phyloP scores from a whole-genome alignment of 169 alveolate genomes.

The Plasmodium cynomolgi region DNA sequence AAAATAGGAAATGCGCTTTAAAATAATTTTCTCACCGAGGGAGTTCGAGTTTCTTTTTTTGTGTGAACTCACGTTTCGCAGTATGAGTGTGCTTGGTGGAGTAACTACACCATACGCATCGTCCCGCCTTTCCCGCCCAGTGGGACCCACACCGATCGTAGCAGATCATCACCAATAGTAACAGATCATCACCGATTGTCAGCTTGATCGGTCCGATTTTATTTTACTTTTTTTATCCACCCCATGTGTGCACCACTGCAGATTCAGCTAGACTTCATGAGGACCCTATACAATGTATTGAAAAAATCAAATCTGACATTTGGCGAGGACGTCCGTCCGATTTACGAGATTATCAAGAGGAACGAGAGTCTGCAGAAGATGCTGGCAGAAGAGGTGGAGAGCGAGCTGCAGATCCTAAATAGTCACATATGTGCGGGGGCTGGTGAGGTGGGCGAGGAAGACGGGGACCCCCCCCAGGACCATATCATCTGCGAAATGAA shows the following conservation, averaged over 20 bases:
- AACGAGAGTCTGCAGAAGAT: not conserved
- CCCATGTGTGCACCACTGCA: not conserved
- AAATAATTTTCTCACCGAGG: not conserved
- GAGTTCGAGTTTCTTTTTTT: not conserved
- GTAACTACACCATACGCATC: not conserved
- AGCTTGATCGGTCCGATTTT: not conserved
- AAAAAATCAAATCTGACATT: conserved; percentile 10
- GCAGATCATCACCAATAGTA: too few relatives aligned
- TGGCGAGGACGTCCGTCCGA: not conserved
- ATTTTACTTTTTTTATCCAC: not conserved
- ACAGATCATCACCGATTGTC: not conserved
- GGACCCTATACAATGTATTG: conserved; percentile 14
- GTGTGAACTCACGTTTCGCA: not conserved
- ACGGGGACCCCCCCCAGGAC: not conserved
- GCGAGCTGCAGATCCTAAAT: not conserved
- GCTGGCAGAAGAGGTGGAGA: not conserved
- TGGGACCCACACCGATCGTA: not conserved
- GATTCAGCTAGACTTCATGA: conserved; percentile 48
- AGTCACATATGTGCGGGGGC: not conserved
- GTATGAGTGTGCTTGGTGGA: not conserved
- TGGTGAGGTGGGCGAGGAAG: not conserved
- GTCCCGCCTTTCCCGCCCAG: too few relatives aligned
- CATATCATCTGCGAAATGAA: conserved; percentile 68
- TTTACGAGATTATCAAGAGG: conserved; percentile 14
- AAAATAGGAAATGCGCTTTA: not conserved